Evolutionary conservation across 306 rosid genomes (phyloP), one percentile per base, ranked within the genome.

Genomic region (Prunus fruticosa): DNA sequence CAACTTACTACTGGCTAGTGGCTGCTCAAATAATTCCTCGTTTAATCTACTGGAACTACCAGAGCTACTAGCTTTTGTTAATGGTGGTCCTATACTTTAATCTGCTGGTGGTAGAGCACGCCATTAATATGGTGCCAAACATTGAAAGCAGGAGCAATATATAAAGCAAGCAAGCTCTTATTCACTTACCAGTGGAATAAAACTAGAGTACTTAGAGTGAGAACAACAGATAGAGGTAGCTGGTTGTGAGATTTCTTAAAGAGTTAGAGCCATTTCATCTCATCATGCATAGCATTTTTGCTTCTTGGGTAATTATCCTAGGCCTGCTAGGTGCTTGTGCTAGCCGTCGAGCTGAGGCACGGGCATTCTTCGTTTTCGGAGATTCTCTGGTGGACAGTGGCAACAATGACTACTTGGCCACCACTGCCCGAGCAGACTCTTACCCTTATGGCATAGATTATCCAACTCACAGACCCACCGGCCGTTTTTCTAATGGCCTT

Each of bases 401-500:
- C 47, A 92, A 92, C 82, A 92, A 92, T 74, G 79, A 92, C 71
- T 92, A 76, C 81, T 75, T 92, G 65, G 88, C 87, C 49, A 92
- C 97, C 74, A 67, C 93, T 3, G 97, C 97, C 30, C 70, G 97
- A 1, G 97, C 96, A 0, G 96, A 92, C 64, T 0, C 80, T 20
- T 86, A 84, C 38, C 97, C 97, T 65, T 92, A 92, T 67, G 97
- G 97, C 85, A 81, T 92, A 56, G 97, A 92, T 68, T 87, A 78
- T 69, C 97, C 97, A 12, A 76, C 85, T 71, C 85, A 78, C 64
- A 65, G 83, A 79, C 75, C 97, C 75, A 92, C 96, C 14, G 97
- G 97, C 50, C 97, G 97, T 72, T 92, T 92, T 82, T 92, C 97
- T 16, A 92, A 92, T 60, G 97, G 97, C 84, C 58, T n/a, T 2